Percentiles rank a stretch among this genome's conserved stretches.
These are phyloP conservation scores for Castanea mollissima DNA, from an alignment of 306 rosid species.

Conservation along the genomic window DNA sequence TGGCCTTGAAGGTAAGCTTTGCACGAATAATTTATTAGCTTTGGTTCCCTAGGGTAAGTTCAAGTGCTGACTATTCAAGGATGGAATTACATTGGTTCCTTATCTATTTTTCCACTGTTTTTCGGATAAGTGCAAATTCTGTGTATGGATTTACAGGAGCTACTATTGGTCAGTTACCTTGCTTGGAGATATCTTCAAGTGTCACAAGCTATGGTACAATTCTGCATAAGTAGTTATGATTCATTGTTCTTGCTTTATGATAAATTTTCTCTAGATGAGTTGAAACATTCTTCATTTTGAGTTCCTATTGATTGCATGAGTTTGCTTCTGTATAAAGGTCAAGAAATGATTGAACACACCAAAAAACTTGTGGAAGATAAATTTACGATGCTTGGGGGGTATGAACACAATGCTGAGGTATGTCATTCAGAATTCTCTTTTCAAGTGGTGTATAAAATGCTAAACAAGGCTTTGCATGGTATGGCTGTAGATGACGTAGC, in stretches of 20 bases:
- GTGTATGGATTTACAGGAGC: constrained; percentile 99
- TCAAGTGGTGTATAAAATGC: constrained; percentile 11
- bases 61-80: not conserved
- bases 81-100: not conserved
- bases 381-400: constrained; percentile 71
- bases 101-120: constrained; percentile 17
- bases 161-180: constrained; percentile 88
- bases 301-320: constrained; percentile 25
- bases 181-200: constrained; percentile 96
- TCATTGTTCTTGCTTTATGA: not conserved
- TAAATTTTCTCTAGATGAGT: constrained; percentile 11
- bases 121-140: constrained; percentile 94
- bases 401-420: constrained; percentile 89
- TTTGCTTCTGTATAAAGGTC: constrained; percentile 58
- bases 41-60: not conserved
- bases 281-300: constrained; percentile 9
- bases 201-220: constrained; percentile 97
- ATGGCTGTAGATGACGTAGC: constrained; percentile 5
- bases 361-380: constrained; percentile 83
- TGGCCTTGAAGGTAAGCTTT: constrained; percentile 73
- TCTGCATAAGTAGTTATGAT: constrained; percentile 16
- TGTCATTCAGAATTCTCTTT: constrained; percentile 15
- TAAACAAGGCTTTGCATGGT: not conserved
- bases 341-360: constrained; percentile 95
- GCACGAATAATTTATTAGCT: constrained; percentile 18